Conservation (phyloP, 176 grass and related monocot genomes). For the Oryza brachyantha region DNA sequence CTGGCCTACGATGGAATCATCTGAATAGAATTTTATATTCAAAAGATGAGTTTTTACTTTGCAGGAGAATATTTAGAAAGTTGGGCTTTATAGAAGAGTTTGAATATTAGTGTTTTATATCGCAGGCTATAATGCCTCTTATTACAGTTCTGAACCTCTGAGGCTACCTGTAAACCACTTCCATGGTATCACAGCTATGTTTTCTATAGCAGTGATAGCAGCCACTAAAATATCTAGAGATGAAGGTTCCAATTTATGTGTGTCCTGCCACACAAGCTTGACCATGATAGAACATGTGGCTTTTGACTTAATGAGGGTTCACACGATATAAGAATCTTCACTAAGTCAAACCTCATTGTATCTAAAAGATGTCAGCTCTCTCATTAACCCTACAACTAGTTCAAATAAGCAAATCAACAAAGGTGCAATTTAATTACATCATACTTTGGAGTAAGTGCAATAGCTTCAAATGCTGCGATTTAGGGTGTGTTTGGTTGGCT, state of each 20-base stretch:
- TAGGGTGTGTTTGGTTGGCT: no score
- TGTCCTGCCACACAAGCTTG: background rate
- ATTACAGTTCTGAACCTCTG: background rate
- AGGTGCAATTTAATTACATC: background rate
- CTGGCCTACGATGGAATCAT: background rate
- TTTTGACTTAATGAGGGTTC: background rate
- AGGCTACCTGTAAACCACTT: background rate
- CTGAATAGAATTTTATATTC: slow-evolving; percentile 2
- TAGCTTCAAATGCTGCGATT: no score
- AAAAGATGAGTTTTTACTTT: slow-evolving; percentile 18
- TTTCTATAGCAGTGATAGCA: background rate
- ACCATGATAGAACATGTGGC: background rate
- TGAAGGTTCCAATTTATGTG: background rate
- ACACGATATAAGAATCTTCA: background rate
- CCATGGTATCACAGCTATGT: background rate
- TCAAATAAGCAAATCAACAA: slow-evolving; percentile 1
- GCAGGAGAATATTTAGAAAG: background rate
- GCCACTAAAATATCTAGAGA: background rate
- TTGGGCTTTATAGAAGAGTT: background rate
- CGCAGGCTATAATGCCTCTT: background rate
- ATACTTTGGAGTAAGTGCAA: no score
- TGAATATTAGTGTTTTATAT: background rate
- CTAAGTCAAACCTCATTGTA: background rate
- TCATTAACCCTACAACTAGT: background rate
- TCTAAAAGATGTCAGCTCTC: background rate